Base-by-base conservation (phyloP, 495 filamentous ascomycete genomes). In the Daldinia bambusicola region DNA sequence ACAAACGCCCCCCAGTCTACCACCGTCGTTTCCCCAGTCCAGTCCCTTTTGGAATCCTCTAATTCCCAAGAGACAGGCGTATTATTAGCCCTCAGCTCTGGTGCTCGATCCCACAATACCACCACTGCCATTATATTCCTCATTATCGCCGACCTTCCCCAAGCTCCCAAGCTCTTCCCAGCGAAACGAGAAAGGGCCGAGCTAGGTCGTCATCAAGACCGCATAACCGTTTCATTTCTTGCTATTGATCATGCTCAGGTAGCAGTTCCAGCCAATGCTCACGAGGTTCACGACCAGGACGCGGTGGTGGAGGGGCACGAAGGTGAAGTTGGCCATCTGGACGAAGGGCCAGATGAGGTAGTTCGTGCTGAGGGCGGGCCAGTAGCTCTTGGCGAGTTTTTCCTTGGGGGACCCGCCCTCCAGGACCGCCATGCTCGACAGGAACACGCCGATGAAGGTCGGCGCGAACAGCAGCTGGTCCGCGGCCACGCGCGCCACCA, bases 261-360 rank as follows among this genome's bases (percentile, higher is more conserved):
- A 95, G 78, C 93, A 97, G 77, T 99, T 99, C 95, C 95, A 99
- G 67, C 93, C 95, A 88, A 84, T 79, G 50, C 71, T 83, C 48
- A 98, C 84, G 18, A 97, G 79, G 75, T 99, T 99, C 51, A 98
- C 95, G 50, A 97, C 88, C 71, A 99, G 79, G 36, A 99, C 86
- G 64, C 95, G 82, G 76, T 94, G 90, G 70, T 98, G 86, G 72
- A 97, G 80, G 13, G 95, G 95, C 59, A 98, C 91, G 50, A 96
- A 83, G 76, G 90, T 89, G 83, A 99, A 98, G 82, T 99, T 99
- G 69, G 90, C 85, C 58, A 90, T 80, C 83, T 99, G 95, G 64
- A 98, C 93, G 67, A 87, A 87, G 8, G 95, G 96, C 95, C 96
- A 99, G 55, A 99, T 84, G 79, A 93, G 88, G 84, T 92, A 94